Evolutionary conservation across 495 filamentous ascomycete species (phyloP).

Genomic region (Xylaria grammica): DNA sequence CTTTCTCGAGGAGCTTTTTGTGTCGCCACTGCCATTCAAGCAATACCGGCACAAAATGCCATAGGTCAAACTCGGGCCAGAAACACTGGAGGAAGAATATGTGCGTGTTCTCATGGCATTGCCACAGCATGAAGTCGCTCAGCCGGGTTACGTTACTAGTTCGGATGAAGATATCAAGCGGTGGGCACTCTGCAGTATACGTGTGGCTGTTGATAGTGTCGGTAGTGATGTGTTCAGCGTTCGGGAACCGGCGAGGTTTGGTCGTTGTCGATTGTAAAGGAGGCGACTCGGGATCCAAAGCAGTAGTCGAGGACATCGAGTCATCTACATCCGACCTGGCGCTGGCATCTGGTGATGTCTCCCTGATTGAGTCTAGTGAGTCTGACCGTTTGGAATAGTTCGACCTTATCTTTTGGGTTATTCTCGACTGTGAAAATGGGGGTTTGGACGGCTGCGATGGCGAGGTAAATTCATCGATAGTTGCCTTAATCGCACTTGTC

Average conservation of each 20-base stretch:
- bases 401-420: slow-evolving; percentile 79
- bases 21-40: slow-evolving; percentile 86
- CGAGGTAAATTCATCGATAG: slow-evolving; percentile 80
- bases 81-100: slow-evolving; percentile 90
- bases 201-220: slow-evolving; percentile 79
- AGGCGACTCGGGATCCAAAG: slow-evolving; percentile 52
- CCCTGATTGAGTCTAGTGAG: slow-evolving; percentile 52
- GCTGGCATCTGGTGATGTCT: slow-evolving; percentile 44
- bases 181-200: slow-evolving; percentile 82
- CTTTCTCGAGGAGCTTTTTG: slow-evolving; percentile 55
- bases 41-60: slow-evolving; percentile 90
- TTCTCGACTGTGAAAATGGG: slow-evolving; percentile 84
- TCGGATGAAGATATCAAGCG: slow-evolving; percentile 85
- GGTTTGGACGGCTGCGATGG: slow-evolving; percentile 65
- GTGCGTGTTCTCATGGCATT: slow-evolving; percentile 89
- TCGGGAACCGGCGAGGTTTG: slow-evolving; percentile 38
- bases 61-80: slow-evolving; percentile 96
- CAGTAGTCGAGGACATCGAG: slow-evolving; percentile 57
- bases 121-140: slow-evolving; percentile 99
- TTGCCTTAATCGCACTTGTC: slow-evolving; percentile 84
- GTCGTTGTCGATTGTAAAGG: slow-evolving; percentile 40
- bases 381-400: slow-evolving; percentile 55
- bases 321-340: slow-evolving; percentile 56
- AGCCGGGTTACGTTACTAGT: slow-evolving; percentile 91
- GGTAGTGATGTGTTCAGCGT: slow-evolving; percentile 86